phyloP scores from a whole-genome alignment of 2,329 filamentous ascomycete species.

The Knufia petricola region DNA sequence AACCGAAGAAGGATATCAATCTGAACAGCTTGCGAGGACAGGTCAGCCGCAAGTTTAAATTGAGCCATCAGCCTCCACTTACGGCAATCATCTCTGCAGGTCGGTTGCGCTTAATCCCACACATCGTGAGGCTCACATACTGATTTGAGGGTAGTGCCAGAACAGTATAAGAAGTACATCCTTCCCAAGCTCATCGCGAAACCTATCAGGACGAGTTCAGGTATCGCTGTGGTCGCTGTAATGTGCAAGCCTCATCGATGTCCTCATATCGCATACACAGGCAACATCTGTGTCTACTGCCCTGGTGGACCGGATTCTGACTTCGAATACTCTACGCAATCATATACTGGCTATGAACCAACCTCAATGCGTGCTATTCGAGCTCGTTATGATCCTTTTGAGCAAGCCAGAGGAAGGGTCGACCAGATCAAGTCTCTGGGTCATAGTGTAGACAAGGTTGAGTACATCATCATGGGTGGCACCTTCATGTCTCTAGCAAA shows the following conservation, averaged over 20 bases:
- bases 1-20: slow-evolving; percentile 76
- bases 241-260: slow-evolving; percentile 99
- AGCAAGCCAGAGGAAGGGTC: slow-evolving; percentile 88
- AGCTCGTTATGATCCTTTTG: slow-evolving; percentile 93
- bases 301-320: slow-evolving; percentile 95
- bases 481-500: slow-evolving; percentile 96
- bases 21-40: slow-evolving; percentile 80
- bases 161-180: slow-evolving; percentile 99
- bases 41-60: slow-evolving; percentile 82
- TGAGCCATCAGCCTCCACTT: slow-evolving; percentile 78
- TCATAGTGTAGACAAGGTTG: slow-evolving; percentile 96
- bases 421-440: slow-evolving; percentile 94
- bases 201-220: slow-evolving; percentile 89
- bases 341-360: slow-evolving; percentile 95
- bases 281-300: slow-evolving; percentile 98
- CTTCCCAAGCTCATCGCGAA: slow-evolving; percentile 93
- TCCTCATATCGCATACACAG: slow-evolving; percentile 95
- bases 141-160: slow-evolving; percentile 96
- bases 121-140: no score
- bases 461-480: slow-evolving; percentile 99
- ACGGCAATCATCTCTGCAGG: slow-evolving; percentile 97
- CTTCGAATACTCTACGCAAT: slow-evolving; percentile 98
- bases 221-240: slow-evolving; percentile 55
- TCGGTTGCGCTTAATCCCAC: no score
- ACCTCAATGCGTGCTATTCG: slow-evolving; percentile 98